Evolutionary conservation across 2,329 filamentous ascomycete species (phyloP), one percentile per base, ranked within the genome.

Genomic region (Clonostachys solani): DNA sequence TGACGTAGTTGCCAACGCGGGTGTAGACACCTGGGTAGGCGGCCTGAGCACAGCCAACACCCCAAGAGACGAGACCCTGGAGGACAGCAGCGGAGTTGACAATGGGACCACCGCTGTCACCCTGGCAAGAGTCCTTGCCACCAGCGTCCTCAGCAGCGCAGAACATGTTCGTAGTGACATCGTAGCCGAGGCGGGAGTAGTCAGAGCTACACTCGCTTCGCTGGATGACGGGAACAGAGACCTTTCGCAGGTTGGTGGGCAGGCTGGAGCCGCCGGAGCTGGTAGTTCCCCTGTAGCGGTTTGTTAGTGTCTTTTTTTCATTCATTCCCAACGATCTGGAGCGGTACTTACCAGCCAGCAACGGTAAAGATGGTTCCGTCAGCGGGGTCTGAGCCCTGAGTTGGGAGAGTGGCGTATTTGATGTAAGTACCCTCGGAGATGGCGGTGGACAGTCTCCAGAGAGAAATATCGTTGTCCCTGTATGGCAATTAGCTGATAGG

Each of bases 51-150:
- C 61, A 64, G 18, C 60, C 60, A 1, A 54, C 12, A 33, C 61
- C 61, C 59, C 59, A 64, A 37, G 61, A 64, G 18, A 64, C 61
- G 33, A 58, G n/a, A 43, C 61, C 61, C 23, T 64, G 45, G 13
- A 46, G 50, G 4, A 43, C 48, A 48, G 53, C 46, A 29, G 54
- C 48, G 35, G 45, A 43, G 33, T 60, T 51, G 23, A 29, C 23
- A 12, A 64, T 55, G 41, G 61, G 61, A 33, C 61, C 61, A 34
- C 61, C 61, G 15, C 56, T 60, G 54, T 64, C 61, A 18, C 60
- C 60, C 18, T 54, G 51, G 60, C 61, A 64, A n/a, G 61, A 55
- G 51, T 64, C 61, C 52, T 55, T 58, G 23, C 57, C 60, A 15
- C 61, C 61, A 4, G 44, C 42, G 3, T 50, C 10, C 12, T 51